Evolutionary conservation across 345 rosid genomes (phyloP).

Genomic region (Acer negundo): DNA sequence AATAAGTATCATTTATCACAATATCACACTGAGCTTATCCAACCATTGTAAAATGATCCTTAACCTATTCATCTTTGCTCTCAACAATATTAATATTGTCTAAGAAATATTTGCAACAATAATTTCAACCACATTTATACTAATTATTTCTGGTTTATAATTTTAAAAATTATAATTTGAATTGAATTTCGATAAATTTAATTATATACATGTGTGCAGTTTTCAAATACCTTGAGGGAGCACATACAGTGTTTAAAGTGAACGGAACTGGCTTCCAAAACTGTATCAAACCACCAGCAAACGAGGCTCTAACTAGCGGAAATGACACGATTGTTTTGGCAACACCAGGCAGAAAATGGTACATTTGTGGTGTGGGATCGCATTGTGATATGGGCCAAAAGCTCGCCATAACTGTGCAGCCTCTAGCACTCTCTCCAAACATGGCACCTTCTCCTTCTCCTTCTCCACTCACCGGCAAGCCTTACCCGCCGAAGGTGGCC

Average conservation of each 20-base stretch:
- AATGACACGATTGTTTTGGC: slow-evolving; percentile 20
- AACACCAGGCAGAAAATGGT: slow-evolving; percentile 20
- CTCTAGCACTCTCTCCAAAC: not conserved
- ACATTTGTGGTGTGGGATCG: slow-evolving; percentile 21
- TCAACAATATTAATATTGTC: no score
- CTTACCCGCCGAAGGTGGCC: no score
- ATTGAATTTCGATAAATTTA: no score
- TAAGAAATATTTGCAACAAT: no score
- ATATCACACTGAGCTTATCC: no score
- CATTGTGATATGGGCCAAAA: slow-evolving; percentile 3
- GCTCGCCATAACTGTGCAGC: slow-evolving; percentile 7
- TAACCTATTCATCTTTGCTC: no score
- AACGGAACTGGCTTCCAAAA: slow-evolving; percentile 30
- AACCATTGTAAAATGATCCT: no score
- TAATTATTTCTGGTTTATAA: no score
- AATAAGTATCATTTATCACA: no score
- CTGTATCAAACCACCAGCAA: slow-evolving; percentile 19
- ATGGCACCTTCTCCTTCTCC: slow-evolving; percentile 11
- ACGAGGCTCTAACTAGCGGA: slow-evolving; percentile 2
- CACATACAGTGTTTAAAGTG: slow-evolving; percentile 29
- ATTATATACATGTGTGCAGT: slow-evolving; percentile 15
- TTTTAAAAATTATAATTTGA: no score
- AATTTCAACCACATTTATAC: no score
- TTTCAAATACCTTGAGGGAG: slow-evolving; percentile 24
- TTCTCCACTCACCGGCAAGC: no score